Evolutionary conservation across 2,329 filamentous ascomycete genomes (phyloP).

Genomic region (Ceratocystis lukuohia): DNA sequence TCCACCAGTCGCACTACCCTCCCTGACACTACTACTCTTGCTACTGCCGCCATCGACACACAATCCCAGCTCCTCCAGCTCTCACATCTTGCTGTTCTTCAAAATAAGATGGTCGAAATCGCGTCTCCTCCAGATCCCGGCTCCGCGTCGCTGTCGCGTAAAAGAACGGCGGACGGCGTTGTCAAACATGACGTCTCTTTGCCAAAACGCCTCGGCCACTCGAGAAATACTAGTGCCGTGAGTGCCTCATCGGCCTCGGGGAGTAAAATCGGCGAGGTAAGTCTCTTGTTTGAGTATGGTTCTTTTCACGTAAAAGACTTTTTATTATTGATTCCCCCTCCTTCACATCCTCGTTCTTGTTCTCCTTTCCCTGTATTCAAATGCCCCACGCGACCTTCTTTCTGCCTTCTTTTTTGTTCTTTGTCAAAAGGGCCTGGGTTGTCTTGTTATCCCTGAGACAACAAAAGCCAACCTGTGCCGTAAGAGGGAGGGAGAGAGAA

Average conservation of each 20-base stretch:
- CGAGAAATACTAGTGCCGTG: slow-evolving; percentile 54
- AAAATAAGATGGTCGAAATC: slow-evolving; percentile 32
- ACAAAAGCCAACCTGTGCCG: background rate
- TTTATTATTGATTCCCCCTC: background rate
- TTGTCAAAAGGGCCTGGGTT: background rate
- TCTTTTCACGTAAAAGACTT: background rate
- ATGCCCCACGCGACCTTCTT: background rate
- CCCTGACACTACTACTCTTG: background rate
- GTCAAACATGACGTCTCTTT: slow-evolving; percentile 35
- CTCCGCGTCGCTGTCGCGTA: slow-evolving; percentile 30
- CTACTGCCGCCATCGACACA: slow-evolving; percentile 25
- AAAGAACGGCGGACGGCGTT: slow-evolving; percentile 57
- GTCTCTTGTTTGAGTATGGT: background rate
- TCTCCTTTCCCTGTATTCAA: background rate
- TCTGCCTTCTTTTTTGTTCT: slow-evolving; percentile 5
- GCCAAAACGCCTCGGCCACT: slow-evolving; percentile 39
- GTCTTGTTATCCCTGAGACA: slow-evolving; percentile 1
- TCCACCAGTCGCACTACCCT: slow-evolving; percentile 19
- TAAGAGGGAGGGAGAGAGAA: background rate
- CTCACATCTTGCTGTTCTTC: slow-evolving; percentile 38
- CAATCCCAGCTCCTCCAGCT: slow-evolving; percentile 37
- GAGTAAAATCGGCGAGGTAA: slow-evolving; percentile 52
- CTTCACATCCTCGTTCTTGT: background rate
- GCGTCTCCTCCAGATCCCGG: slow-evolving; percentile 24
- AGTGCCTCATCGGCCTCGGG: slow-evolving; percentile 43